A percentile compares a stretch with the other conserved stretches of the same genome.
Conservation (phyloP, 148 eudicot genomes). For the Vaccinium myrtillus region DNA sequence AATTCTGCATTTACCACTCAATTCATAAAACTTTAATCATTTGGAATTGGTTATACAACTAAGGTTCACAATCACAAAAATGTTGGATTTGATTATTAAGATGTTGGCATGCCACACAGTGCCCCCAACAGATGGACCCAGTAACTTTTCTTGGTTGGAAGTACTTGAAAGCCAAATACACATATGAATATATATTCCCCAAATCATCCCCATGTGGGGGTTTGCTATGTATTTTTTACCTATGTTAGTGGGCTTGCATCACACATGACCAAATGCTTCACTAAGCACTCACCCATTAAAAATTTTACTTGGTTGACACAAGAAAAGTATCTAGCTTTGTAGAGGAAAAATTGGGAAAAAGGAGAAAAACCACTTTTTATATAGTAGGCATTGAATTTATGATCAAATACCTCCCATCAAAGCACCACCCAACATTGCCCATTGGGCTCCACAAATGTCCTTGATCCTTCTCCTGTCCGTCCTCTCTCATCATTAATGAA, state of each 20-base stretch:
- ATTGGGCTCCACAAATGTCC: constrained; percentile 17
- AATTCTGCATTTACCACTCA: too few species aligned
- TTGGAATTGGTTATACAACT: not conserved
- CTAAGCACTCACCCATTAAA: constrained; percentile 31
- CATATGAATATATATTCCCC: not conserved
- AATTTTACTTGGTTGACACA: constrained; percentile 10
- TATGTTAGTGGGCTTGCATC: constrained; percentile 28
- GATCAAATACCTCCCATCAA: constrained; percentile 6
- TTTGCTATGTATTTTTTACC: not conserved
- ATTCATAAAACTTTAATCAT: too few species aligned
- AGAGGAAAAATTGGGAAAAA: constrained; percentile 15
- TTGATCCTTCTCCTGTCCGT: not conserved
- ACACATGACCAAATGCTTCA: constrained; percentile 40
- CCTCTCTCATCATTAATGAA: too few species aligned
- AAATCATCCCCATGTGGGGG: not conserved
- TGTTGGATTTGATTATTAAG: not conserved
- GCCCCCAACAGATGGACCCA: not conserved
- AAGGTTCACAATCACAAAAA: not conserved
- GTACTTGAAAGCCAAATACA: not conserved
- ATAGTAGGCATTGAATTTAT: constrained; percentile 3
- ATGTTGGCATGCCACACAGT: not conserved
- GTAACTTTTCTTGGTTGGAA: not conserved
- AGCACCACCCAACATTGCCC: not conserved
- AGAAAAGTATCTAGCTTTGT: constrained; percentile 19
- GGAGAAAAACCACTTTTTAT: constrained; percentile 1